A percentile compares a stretch with the other conserved stretches of the same genome.
Conservation (phyloP, 2,329 filamentous ascomycete species). For the Aspergillus fumigatiaffinis region DNA sequence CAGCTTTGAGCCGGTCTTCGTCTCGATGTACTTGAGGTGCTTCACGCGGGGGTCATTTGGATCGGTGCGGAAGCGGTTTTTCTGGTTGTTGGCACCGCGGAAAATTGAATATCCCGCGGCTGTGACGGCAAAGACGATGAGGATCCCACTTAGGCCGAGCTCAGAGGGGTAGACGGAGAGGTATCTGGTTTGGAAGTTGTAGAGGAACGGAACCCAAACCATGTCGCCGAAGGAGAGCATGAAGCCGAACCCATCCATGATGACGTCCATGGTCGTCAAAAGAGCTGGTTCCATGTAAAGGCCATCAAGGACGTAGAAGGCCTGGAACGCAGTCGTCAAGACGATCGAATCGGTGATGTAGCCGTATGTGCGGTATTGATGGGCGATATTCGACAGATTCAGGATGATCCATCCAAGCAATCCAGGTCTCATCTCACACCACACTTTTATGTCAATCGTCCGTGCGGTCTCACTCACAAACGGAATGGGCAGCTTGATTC, state of each 20-base stretch:
- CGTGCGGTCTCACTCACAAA: constrained; percentile 58
- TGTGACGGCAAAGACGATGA: constrained; percentile 64
- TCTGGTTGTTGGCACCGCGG: constrained; percentile 89
- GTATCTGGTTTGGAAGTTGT: constrained; percentile 80
- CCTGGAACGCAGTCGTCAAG: constrained; percentile 72
- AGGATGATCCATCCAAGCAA: constrained; percentile 85
- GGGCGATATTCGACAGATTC: constrained; percentile 77
- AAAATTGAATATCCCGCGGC: constrained; percentile 81
- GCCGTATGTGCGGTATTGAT: constrained; percentile 82
- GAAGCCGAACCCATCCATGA: constrained; percentile 86
- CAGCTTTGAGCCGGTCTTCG: constrained; percentile 73
- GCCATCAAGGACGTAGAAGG: constrained; percentile 77
- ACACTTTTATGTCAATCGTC: constrained; percentile 85
- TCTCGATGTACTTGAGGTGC: constrained; percentile 82
- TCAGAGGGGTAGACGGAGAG: constrained; percentile 75
- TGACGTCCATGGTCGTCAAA: constrained; percentile 91
- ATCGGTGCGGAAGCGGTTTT: constrained; percentile 89
- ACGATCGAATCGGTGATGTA: constrained; percentile 81
- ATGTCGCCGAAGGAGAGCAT: constrained; percentile 94
- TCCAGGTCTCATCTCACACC: constrained; percentile 85
- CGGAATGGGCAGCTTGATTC: constrained; percentile 63
- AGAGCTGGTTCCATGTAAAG: constrained; percentile 85
- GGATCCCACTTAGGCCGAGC: constrained; percentile 66
- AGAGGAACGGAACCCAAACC: constrained; percentile 88
- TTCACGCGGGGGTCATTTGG: constrained; percentile 73